Evolutionary conservation across 2,329 filamentous ascomycete species (phyloP).

Genomic region (Hortaea werneckii): DNA sequence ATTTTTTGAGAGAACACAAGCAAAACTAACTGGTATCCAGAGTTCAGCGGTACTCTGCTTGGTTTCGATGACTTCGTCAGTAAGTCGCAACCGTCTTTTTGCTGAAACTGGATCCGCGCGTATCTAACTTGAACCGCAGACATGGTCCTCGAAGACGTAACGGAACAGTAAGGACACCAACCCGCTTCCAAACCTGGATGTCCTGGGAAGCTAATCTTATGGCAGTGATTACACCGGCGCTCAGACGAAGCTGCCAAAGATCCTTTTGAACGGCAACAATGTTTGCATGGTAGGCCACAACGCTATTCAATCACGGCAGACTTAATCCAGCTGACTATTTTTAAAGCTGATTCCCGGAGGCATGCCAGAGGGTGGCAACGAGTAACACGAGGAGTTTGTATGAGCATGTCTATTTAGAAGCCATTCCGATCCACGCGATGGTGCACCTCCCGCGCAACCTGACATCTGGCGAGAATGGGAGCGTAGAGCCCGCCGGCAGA

Average conservation of each 20-base stretch:
- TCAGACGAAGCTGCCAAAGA: slow-evolving; percentile 80
- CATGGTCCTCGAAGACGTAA: slow-evolving; percentile 96
- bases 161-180: slow-evolving; percentile 62
- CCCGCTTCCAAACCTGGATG: neutral
- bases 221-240: slow-evolving; percentile 79
- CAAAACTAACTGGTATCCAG: slow-evolving; percentile 37
- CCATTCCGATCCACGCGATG: no score
- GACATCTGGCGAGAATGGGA: no score
- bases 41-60: slow-evolving; percentile 88
- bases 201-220: neutral
- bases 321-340: no score
- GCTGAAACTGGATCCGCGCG: no score
- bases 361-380: slow-evolving; percentile 11
- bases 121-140: slow-evolving; percentile 43
- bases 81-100: slow-evolving; percentile 46
- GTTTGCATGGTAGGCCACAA: slow-evolving; percentile 79
- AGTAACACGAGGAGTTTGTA: neutral
- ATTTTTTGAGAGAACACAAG: neutral
- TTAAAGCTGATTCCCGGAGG: slow-evolving; percentile 16
- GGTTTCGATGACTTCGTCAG: slow-evolving; percentile 99
- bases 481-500: no score
- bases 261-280: slow-evolving; percentile 94
- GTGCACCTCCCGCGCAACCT: no score
- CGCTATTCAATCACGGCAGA: neutral
- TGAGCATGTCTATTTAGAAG: no score